Base-by-base conservation (phyloP, 805 yeast species). In the Saccharomycopsis sp. region DNA sequence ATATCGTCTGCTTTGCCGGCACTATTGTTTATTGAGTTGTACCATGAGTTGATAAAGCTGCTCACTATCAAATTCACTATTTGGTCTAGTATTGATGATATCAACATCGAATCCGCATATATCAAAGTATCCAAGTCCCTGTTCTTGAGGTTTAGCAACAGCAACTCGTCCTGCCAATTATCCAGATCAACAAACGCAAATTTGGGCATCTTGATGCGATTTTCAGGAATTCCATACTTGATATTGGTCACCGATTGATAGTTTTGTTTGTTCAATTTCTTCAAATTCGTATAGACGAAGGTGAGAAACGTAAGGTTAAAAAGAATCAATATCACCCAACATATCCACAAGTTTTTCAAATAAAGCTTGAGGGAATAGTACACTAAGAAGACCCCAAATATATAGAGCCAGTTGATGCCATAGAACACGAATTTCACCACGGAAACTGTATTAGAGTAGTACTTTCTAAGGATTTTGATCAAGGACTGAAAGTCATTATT, bases 41-140 rank as follows among this genome's bases (percentile, higher is more conserved):
- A 84, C 91, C 91, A 85, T 2, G 79, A 68, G 47, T 71, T 69
- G 4, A 85, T 75, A 65, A 85, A 86, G 55, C 81, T 83, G 15
- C 76, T 64, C 4, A 82, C 61, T 1, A 85, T 71, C 47, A 77
- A 68, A 37, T 72, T 71, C 2, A 83, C 69, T n/a, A 85, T 66
- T 9, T 74, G 75, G 51, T 81, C 79, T 3, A 85, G 53, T 0
- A 81, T 71, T 50, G 78, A 81, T 1, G 87, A 80, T 3, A 85
- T 75, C 2, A 76, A 63, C 57, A 79, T 76, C 24, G 83, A 79
- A 23, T 79, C 79, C 1, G 79, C 78, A 40, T 78, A 72, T 1
- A 76, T 57, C 2, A n/a, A 54, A 37, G n/a, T 51, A 24, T 60
- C 61, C 3, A 44, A 20, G 8, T 46, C 58, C 1, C 47, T 50